Evolutionary conservation across 768 basidiomycete species (phyloP).

Genomic region (Sporobolomyces phaffii): DNA sequence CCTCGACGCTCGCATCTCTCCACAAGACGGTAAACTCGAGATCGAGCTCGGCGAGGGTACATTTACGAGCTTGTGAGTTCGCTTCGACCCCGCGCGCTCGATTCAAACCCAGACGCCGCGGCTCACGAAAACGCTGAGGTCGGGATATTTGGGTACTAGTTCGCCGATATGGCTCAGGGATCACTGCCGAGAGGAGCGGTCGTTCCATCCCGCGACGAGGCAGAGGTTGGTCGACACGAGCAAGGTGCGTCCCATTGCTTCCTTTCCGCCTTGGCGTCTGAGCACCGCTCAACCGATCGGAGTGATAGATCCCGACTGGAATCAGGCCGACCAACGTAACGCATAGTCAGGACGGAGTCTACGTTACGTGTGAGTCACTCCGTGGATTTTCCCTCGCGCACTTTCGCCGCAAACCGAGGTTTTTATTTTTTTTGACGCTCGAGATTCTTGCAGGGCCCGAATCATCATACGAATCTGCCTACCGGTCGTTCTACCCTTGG

Average conservation of each 20-base stretch:
- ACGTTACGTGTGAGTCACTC: constrained; percentile 62
- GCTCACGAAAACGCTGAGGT: too few species aligned
- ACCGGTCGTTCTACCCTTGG: constrained; percentile 83
- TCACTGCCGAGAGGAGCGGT: constrained; percentile 80
- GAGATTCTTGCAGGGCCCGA: constrained; percentile 18
- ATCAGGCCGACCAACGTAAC: constrained; percentile 61
- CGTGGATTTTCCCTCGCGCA: too few species aligned
- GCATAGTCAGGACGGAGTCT: constrained; percentile 59
- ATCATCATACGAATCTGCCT: constrained; percentile 54
- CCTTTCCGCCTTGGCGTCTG: too few species aligned
- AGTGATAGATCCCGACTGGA: constrained; percentile 63
- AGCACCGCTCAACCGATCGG: too few species aligned
- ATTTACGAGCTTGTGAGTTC: constrained; percentile 17
- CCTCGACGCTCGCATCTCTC: too few species aligned
- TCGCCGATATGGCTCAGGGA: constrained; percentile 88
- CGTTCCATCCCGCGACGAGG: constrained; percentile 81
- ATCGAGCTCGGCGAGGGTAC: constrained; percentile 2
- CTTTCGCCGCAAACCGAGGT: too few species aligned
- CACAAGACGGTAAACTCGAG: neutral
- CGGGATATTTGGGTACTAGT: too few species aligned
- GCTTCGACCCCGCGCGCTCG: too few species aligned
- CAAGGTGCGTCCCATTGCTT: constrained; percentile 53
- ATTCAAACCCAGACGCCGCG: too few species aligned
- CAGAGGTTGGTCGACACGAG: constrained; percentile 84
- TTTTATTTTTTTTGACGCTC: too few species aligned